Conservation (phyloP, 1,284 basidiomycete genomes). For the Cryptococcus sp. region DNA sequence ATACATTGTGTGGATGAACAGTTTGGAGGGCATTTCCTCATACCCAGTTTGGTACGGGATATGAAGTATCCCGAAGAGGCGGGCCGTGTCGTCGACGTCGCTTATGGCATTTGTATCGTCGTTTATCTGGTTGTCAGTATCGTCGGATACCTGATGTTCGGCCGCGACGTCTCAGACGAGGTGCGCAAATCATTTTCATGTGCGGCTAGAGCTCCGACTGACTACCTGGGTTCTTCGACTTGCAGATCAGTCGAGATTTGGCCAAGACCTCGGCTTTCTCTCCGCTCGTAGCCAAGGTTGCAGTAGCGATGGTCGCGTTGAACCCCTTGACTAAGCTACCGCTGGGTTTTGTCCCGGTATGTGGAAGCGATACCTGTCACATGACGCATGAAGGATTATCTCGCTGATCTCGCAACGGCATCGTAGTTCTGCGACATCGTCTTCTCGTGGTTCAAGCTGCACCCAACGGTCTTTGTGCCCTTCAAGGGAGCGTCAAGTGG, state of each 20-base stretch:
- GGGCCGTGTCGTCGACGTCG: constrained; percentile 42
- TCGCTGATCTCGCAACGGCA: constrained; percentile 1
- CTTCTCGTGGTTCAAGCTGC: constrained; percentile 39
- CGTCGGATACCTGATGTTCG: constrained; percentile 91
- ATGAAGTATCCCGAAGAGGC: constrained; percentile 85
- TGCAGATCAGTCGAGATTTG: constrained; percentile 81
- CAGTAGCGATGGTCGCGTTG: constrained; percentile 74
- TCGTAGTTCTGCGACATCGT: constrained; percentile 43
- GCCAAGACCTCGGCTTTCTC: constrained; percentile 76
- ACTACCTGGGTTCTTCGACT: not conserved
- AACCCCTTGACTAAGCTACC: constrained; percentile 74
- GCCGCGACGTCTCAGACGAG: constrained; percentile 78
- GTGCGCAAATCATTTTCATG: constrained; percentile 54
- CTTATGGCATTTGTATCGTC: constrained; percentile 68
- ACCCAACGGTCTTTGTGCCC: constrained; percentile 45
- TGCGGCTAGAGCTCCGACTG: constrained; percentile 6
- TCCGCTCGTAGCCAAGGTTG: constrained; percentile 67
- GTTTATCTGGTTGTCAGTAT: constrained; percentile 80
- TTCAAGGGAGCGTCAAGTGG: not conserved
- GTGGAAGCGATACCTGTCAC: constrained; percentile 38
- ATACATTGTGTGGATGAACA: constrained; percentile 4
- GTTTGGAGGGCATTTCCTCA: constrained; percentile 51
- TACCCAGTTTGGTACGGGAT: constrained; percentile 68
- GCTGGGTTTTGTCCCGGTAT: constrained; percentile 74
- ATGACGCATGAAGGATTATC: not conserved